A percentile compares a stretch with the other conserved stretches of the same genome.
Evolutionary conservation across 2,329 filamentous ascomycete species (phyloP).

Genomic region (Trichoderma sp.): DNA sequence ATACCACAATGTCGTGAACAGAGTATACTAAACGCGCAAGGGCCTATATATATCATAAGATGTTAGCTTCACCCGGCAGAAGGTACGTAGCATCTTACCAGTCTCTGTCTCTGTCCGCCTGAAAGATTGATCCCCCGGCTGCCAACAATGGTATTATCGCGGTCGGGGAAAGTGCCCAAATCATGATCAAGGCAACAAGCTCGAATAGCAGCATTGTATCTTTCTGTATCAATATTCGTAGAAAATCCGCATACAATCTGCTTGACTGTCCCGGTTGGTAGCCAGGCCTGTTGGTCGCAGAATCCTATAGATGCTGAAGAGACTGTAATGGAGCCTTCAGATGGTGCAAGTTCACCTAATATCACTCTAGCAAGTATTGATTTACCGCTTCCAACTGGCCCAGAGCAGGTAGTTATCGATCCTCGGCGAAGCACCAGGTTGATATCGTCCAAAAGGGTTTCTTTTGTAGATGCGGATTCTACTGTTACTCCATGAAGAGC

Average conservation of each 20-base stretch:
- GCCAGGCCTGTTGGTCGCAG: conserved; percentile 25
- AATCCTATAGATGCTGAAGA: conserved; percentile 18
- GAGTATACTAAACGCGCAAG: conserved; percentile 21
- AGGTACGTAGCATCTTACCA: conserved; percentile 19
- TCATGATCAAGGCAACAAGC: conserved; percentile 26
- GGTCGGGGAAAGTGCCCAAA: conserved; percentile 25
- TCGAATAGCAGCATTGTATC: conserved; percentile 23
- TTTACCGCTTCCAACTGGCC: conserved; percentile 31
- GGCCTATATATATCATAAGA: conserved; percentile 12
- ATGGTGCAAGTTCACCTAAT: conserved; percentile 19
- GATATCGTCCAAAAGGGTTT: conserved; percentile 17
- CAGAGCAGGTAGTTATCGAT: conserved; percentile 28
- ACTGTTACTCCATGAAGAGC: conserved; percentile 2
- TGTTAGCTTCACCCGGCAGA: background rate
- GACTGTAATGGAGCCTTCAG: conserved; percentile 14
- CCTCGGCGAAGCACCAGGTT: conserved; percentile 25
- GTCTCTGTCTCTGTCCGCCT: conserved; percentile 26
- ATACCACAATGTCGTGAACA: conserved; percentile 14
- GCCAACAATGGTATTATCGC: conserved; percentile 22
- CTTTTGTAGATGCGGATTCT: background rate
- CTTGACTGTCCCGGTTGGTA: conserved; percentile 23
- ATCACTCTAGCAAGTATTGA: conserved; percentile 26
- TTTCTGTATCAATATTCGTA: conserved; percentile 7
- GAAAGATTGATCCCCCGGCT: conserved; percentile 25
- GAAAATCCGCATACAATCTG: conserved; percentile 23